phyloP scores from a whole-genome alignment of 345 rosid species.

The Ricinus communis region DNA sequence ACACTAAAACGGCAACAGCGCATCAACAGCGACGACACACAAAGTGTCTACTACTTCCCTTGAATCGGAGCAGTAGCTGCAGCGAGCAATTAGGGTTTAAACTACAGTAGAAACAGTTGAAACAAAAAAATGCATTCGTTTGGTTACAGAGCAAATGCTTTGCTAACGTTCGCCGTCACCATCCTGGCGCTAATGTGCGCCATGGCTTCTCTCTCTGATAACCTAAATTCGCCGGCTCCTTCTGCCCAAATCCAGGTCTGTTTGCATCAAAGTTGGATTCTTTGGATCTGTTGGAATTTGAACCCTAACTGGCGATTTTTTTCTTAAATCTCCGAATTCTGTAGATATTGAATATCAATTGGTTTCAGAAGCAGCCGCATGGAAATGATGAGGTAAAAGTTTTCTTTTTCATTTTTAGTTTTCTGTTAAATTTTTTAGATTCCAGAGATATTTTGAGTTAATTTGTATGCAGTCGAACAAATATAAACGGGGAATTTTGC shows the following conservation, averaged over 20 bases:
- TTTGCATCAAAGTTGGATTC: background rate
- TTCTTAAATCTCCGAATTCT: no score
- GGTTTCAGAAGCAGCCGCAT: constrained; percentile 82
- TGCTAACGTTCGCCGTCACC: constrained; percentile 77
- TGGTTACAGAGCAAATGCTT: constrained; percentile 83
- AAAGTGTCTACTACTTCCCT: background rate
- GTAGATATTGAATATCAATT: constrained; percentile 81
- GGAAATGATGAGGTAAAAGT: constrained; percentile 84
- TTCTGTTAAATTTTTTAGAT: background rate
- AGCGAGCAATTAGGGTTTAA: background rate
- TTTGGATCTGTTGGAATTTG: constrained; percentile 12
- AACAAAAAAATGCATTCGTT: constrained; percentile 69
- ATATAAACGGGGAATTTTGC: no score
- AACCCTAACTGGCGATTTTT: background rate
- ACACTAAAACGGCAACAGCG: background rate
- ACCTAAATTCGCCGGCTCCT: constrained; percentile 74
- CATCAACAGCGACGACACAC: background rate
- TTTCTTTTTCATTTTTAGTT: no score
- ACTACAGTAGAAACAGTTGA: background rate
- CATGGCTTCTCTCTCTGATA: constrained; percentile 80
- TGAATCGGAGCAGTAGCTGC: background rate
- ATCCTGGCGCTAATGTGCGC: constrained; percentile 85
- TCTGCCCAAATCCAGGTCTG: constrained; percentile 83
- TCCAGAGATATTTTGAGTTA: background rate
- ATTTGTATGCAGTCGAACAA: background rate